Base-by-base conservation (phyloP, 2,329 filamentous ascomycete genomes). In the Clarireedia hainanense region DNA sequence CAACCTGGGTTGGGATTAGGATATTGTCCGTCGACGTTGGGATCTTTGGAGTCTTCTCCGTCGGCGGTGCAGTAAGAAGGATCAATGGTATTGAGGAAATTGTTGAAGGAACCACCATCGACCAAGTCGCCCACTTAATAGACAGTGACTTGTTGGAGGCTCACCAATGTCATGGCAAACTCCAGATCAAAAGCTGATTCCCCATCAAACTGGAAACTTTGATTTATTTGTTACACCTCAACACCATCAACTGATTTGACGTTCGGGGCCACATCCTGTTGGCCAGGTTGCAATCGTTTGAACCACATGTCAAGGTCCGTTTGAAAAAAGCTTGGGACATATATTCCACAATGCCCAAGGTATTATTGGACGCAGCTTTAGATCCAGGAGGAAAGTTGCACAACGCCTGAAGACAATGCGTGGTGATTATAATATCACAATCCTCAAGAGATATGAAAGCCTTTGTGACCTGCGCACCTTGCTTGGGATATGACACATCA, bases 391-490 rank as follows among this genome's bases (percentile, higher is more conserved):
- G 73, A 50, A 75, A 73, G 3, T 70, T 64, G 61, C 81, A 82
- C 23, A 82, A 67, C 5, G 76, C 76, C 51, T 73, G 74, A 50
- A 82, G 72, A 61, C 81, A 85, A 43, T 74, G 73, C 0, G 80
- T 79, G 0, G 80, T 83, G 60, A 84, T 81, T 63, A 77, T 75
- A 14, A 69, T 67, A 61, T 79, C 75, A 64, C 82, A 85, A 52
- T 72, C 64, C 2, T 62, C 62, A 34, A 65, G 53, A 2, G 58
- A 57, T 57, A 65, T 63, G 27, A 65, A 39, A 12, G 65, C 64
- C 52, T 67, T 66, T 3, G 48, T 43, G 15, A 67, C 49, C 7
- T 43, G 47, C 30, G 59, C 52, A 26, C 65, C 65, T 47, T 64
- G 59, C 47, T 66, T 65, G 4, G 64, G 64, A 45, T 65, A 66